phyloP scores from a whole-genome alignment of 148 eudicot genomes.

The Camellia sinensis region DNA sequence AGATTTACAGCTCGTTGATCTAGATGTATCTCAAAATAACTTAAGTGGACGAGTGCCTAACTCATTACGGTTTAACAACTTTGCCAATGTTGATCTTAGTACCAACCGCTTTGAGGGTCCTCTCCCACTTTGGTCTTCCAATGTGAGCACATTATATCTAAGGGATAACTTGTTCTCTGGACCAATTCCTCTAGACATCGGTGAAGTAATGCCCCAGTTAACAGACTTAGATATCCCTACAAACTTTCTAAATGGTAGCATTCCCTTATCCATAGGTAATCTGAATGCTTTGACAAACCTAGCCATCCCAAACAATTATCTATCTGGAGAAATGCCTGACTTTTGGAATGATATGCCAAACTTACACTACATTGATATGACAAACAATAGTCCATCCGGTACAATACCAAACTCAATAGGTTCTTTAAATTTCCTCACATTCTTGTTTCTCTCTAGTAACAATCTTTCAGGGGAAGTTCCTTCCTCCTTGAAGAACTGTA shows the following conservation, averaged over 20 bases:
- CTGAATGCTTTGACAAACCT: not conserved
- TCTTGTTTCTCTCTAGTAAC: no score
- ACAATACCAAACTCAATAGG: conserved; percentile 6
- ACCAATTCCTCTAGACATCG: conserved; percentile 6
- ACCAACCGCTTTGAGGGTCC: conserved; percentile 22
- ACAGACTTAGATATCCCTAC: conserved; percentile 10
- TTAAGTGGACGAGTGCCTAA: conserved; percentile 23
- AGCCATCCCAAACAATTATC: conserved; percentile 13
- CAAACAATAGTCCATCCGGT: conserved; percentile 22
- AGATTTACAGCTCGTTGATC: conserved; percentile 2
- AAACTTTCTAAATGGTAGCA: conserved; percentile 19
- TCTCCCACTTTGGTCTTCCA: conserved; percentile 21
- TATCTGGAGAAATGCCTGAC: conserved; percentile 19
- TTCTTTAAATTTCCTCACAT: no score
- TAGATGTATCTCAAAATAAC: conserved; percentile 17
- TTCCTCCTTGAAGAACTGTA: no score
- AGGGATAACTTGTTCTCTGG: conserved; percentile 21
- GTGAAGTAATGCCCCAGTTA: conserved; percentile 10
- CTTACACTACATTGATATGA: conserved; percentile 11
- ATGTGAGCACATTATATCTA: conserved; percentile 16
- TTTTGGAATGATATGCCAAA: conserved; percentile 4
- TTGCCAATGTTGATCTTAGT: conserved; percentile 14
- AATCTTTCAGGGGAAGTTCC: conserved; percentile 8
- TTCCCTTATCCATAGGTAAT: conserved; percentile 18
- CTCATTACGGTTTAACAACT: not conserved